Percentiles rank a stretch among this genome's conserved stretches.
Conservation (phyloP, 441 rosid genomes). For the Kokia cookei region DNA sequence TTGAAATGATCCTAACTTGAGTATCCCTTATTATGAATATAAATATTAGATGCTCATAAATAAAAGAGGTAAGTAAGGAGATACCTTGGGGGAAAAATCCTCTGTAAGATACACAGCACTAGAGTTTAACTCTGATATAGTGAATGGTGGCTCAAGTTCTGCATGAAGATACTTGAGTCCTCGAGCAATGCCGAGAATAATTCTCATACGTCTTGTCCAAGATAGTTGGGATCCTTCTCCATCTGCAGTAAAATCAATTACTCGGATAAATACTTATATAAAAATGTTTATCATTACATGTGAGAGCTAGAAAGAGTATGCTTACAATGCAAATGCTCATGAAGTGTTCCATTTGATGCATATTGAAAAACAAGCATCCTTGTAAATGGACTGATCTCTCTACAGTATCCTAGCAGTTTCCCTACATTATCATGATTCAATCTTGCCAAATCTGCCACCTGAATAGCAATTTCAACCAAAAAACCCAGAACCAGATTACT, state of each 20-base stretch:
- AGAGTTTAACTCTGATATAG: slow-evolving; percentile 86
- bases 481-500: slow-evolving; percentile 3
- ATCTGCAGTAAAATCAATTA: slow-evolving; percentile 39
- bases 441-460: slow-evolving; percentile 97
- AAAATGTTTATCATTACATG: not conserved
- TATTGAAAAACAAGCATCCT: slow-evolving; percentile 94
- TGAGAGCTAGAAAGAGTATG: not conserved
- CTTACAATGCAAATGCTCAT: slow-evolving; percentile 95
- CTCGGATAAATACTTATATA: slow-evolving; percentile 10
- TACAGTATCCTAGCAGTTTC: slow-evolving; percentile 81
- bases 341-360: slow-evolving; percentile 93
- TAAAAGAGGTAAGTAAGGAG: not conserved
- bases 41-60: not conserved
- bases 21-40: not conserved
- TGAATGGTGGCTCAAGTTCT: slow-evolving; percentile 85
- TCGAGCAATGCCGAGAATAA: slow-evolving; percentile 73
- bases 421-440: slow-evolving; percentile 78
- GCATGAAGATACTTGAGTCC: slow-evolving; percentile 91
- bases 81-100: slow-evolving; percentile 93
- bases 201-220: slow-evolving; percentile 91
- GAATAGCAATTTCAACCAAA: slow-evolving; percentile 19
- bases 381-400: slow-evolving; percentile 72
- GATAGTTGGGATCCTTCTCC: slow-evolving; percentile 87
- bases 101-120: slow-evolving; percentile 92
- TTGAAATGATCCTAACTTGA: not conserved